Base-by-base conservation (phyloP, 371 early-diverging fungal species). In the Rhizomucor miehei region DNA sequence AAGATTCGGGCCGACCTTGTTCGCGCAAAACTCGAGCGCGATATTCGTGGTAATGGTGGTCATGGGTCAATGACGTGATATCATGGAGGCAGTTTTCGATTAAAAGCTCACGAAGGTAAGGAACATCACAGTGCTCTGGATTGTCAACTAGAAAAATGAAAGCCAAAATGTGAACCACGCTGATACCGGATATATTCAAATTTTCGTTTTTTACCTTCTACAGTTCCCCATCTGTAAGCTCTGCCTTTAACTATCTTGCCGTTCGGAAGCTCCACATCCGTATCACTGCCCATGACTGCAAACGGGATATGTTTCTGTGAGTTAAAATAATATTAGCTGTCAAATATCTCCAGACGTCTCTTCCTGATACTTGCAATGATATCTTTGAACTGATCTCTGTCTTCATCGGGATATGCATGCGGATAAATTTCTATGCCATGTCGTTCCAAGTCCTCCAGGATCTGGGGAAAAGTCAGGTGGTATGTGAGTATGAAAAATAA, bases 181-280 rank as follows among this genome's bases (percentile, higher is more conserved):
- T 38, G 9, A 9, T 38, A 10, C 38, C 49, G 20, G 2, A 12
- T 12, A 23, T 45, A n/a, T 10, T 20, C 10, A 12, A 10, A 4
- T 37, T 12, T 25, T 34, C 4, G 25, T 39, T 50, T 8, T 29
- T 36, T 82, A 78, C 92, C 89, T 71, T 96, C 93, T 14, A 95
- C 93, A 37, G 92, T 73, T 38, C 99, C 99, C 99, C 99, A 99
- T n/a, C 93, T 92, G 76, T 97, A 98, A 66, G 88, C 82, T 55
- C 99, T 82, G 56, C 95, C 95, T 24, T 98, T 84, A 11, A 93
- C 87, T 35, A 78, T 71, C 35, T 86, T 69, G 36, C 91, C 89
- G 51, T 87, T 88, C 6, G 35, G 51, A 34, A 88, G 65, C 37
- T 81, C 69, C 3, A 90, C 79, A 50, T 85, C 78, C 48, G 81